phyloP scores from a whole-genome alignment of 2,329 filamentous ascomycete species.

The Fusarium redolens region DNA sequence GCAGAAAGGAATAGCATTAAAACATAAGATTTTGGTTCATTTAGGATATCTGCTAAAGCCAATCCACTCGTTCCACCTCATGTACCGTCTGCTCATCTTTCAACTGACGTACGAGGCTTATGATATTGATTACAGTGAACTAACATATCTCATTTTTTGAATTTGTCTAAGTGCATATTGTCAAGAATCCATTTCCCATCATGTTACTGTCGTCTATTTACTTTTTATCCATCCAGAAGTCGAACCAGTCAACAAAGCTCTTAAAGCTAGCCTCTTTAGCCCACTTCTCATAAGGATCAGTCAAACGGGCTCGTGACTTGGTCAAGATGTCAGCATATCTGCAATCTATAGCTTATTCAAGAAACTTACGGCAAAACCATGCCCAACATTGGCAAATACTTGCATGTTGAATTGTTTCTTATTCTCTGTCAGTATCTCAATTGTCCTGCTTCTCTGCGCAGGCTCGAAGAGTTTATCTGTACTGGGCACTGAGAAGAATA shows the following conservation, averaged over 20 bases:
- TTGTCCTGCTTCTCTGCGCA: background rate
- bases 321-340: background rate
- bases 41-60: too few relatives aligned
- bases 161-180: too few relatives aligned
- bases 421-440: background rate
- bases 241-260: background rate
- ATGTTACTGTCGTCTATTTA: too few relatives aligned
- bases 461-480: background rate
- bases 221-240: background rate
- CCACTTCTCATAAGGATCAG: background rate
- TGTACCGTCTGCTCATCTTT: too few relatives aligned
- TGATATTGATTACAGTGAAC: too few relatives aligned
- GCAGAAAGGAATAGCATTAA: too few relatives aligned
- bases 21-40: too few relatives aligned
- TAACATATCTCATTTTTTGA: too few relatives aligned
- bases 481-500: background rate
- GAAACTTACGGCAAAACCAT: background rate
- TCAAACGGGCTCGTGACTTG: background rate
- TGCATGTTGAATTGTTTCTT: background rate
- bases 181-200: too few relatives aligned
- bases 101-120: too few relatives aligned
- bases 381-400: background rate
- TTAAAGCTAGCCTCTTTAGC: background rate
- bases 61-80: too few relatives aligned
- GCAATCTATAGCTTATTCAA: background rate